Evolutionary conservation across 2,329 filamentous ascomycete species (phyloP).

Genomic region (Pseudogymnoascus sp.): DNA sequence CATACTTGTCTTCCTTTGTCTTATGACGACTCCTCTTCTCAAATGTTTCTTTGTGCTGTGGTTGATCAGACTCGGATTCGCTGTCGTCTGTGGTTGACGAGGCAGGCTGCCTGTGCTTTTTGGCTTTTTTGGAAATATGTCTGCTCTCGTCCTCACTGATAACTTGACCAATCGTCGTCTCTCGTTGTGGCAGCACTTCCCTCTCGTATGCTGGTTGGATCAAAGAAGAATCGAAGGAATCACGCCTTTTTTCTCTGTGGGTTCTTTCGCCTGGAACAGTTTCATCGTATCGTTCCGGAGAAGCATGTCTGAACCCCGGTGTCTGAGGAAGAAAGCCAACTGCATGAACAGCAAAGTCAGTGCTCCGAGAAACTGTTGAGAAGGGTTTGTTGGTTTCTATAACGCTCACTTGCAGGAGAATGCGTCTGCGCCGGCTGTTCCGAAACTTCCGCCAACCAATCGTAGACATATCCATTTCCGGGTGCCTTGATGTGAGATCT

Average conservation of each 20-base stretch:
- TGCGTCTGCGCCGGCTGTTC: neutral
- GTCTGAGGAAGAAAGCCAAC: neutral
- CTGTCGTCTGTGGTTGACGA: neutral
- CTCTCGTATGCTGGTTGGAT: neutral
- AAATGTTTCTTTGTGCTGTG: conserved; percentile 13
- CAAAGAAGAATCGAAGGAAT: neutral
- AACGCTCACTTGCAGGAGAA: neutral
- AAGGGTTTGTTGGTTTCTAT: neutral
- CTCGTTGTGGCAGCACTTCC: neutral
- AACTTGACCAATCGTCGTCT: neutral
- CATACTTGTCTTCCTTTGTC: conserved; percentile 48
- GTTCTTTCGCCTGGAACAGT: neutral
- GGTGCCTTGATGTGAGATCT: neutral
- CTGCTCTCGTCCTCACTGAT: neutral
- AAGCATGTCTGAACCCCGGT: neutral
- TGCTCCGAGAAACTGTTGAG: neutral
- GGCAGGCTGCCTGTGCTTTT: neutral
- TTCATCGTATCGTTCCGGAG: neutral
- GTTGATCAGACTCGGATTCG: neutral
- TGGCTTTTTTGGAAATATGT: neutral
- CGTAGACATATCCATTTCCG: neutral
- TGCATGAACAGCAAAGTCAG: neutral
- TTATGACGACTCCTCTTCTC: conserved; percentile 46
- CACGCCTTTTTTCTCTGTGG: neutral
- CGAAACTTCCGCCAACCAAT: neutral